Conservation (phyloP, 495 filamentous ascomycete species). For the Pyrenula aspistea region DNA sequence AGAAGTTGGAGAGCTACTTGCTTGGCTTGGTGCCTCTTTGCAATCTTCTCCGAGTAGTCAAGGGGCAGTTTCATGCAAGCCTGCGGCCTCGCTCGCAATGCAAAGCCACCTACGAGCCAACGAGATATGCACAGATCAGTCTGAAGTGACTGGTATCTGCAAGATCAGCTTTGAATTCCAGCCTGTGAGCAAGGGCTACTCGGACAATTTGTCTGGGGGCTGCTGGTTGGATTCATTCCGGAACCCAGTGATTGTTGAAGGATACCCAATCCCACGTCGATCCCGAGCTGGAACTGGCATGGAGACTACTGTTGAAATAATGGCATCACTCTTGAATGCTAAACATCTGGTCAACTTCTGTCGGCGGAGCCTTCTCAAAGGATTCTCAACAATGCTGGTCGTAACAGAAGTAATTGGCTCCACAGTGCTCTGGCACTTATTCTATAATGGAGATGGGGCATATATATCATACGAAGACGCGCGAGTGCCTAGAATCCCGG, state of each 20-base stretch:
- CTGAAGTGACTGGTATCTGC: neutral
- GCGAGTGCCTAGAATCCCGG: neutral
- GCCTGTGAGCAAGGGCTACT: neutral
- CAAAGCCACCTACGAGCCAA: neutral
- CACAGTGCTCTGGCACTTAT: slow-evolving; percentile 7
- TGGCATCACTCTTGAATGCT: slow-evolving; percentile 5
- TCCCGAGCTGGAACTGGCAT: neutral
- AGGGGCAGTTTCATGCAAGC: neutral
- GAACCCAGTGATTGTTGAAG: slow-evolving; percentile 8
- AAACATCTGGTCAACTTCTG: slow-evolving; percentile 1
- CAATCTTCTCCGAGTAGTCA: slow-evolving; percentile 4
- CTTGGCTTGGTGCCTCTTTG: slow-evolving; percentile 12
- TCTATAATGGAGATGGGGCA: slow-evolving; percentile 3
- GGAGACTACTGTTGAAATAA: slow-evolving; percentile 9
- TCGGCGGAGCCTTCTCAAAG: slow-evolving; percentile 3
- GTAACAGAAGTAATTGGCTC: neutral
- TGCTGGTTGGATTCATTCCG: slow-evolving; percentile 11
- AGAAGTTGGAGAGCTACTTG: slow-evolving; percentile 11
- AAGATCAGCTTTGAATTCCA: neutral
- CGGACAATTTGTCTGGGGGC: neutral
- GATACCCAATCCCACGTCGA: slow-evolving; percentile 7
- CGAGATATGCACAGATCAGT: neutral
- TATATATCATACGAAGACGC: slow-evolving; percentile 6
- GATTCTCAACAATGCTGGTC: slow-evolving; percentile 6
- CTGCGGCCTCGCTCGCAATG: neutral